phyloP scores from a whole-genome alignment of 192 early-diverging fungal species.

The Gamsiella multidivaricata region DNA sequence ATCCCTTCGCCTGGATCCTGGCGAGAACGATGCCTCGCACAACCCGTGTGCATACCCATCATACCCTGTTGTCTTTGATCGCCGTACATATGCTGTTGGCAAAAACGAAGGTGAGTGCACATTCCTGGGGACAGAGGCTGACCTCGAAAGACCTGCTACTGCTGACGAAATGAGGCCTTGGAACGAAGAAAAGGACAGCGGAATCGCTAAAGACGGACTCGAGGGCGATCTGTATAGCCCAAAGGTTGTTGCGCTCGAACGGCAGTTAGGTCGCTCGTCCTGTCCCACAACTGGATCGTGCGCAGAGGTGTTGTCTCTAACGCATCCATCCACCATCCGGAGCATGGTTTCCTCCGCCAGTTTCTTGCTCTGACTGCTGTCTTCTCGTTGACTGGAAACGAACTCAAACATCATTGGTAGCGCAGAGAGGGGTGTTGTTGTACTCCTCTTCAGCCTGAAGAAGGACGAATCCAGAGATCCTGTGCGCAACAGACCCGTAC shows the following conservation, averaged over 20 bases:
- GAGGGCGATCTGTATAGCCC: not conserved
- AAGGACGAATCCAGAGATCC: conserved; percentile 19
- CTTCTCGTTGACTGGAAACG: not conserved
- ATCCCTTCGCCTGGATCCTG: conserved; percentile 11
- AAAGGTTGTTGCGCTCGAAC: conserved; percentile 27
- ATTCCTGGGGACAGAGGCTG: not conserved
- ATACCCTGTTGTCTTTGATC: conserved; percentile 11
- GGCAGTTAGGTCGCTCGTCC: not conserved
- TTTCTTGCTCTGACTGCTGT: not conserved
- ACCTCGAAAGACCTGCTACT: conserved; percentile 4
- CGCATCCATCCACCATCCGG: conserved; percentile 7
- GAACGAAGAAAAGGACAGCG: conserved; percentile 13
- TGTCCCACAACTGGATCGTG: not conserved
- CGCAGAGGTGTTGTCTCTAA: not conserved
- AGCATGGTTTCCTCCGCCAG: not conserved
- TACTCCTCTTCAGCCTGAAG: conserved; percentile 5
- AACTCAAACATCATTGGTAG: not conserved
- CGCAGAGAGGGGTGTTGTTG: no score
- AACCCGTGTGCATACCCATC: not conserved
- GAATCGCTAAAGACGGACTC: not conserved
- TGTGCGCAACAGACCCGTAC: not conserved
- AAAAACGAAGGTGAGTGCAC: conserved; percentile 3
- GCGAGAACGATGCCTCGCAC: conserved; percentile 6
- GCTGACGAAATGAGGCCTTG: conserved; percentile 8
- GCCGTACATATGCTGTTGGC: conserved; percentile 10